Percentiles rank a stretch among this genome's conserved stretches.
Evolutionary conservation across 2,329 filamentous ascomycete genomes (phyloP).

Genomic region (Ceratocystis harringtonii): DNA sequence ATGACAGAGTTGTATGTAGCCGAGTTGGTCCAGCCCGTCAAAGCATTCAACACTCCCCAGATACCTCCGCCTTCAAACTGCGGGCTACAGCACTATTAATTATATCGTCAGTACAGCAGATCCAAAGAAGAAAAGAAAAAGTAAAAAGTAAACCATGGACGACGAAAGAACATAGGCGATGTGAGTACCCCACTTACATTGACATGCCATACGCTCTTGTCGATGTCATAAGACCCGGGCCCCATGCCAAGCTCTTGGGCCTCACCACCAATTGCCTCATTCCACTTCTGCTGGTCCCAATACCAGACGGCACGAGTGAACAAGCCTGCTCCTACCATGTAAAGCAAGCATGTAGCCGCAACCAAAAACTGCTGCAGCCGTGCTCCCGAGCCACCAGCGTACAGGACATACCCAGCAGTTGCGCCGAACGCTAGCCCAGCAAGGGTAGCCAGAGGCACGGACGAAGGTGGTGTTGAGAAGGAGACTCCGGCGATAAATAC

Average conservation of each 20-base stretch:
- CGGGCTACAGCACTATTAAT: constrained; percentile 58
- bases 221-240: constrained; percentile 65
- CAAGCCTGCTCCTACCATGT: constrained; percentile 68
- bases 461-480: constrained; percentile 55
- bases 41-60: constrained; percentile 77
- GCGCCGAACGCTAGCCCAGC: constrained; percentile 53
- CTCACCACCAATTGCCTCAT: constrained; percentile 44
- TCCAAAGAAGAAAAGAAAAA: not conserved
- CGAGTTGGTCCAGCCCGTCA: constrained; percentile 78
- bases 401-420: constrained; percentile 57
- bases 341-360: constrained; percentile 65
- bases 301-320: constrained; percentile 66
- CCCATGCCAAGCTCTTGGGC: constrained; percentile 38
- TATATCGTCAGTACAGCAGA: constrained; percentile 1
- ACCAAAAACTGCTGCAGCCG: constrained; percentile 61
- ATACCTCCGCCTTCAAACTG: constrained; percentile 56
- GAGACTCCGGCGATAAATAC: constrained; percentile 77
- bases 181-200: constrained; percentile 40
- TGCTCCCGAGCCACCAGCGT: constrained; percentile 39
- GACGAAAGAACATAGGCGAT: too few species aligned
- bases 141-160: not conserved
- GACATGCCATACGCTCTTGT: constrained; percentile 66
- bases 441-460: constrained; percentile 65
- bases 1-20: constrained; percentile 79
- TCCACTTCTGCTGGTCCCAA: constrained; percentile 57